These are phyloP conservation scores for Xylaria sp. DNA, from an alignment of 2,329 filamentous ascomycete species.

Conservation along the genomic window DNA sequence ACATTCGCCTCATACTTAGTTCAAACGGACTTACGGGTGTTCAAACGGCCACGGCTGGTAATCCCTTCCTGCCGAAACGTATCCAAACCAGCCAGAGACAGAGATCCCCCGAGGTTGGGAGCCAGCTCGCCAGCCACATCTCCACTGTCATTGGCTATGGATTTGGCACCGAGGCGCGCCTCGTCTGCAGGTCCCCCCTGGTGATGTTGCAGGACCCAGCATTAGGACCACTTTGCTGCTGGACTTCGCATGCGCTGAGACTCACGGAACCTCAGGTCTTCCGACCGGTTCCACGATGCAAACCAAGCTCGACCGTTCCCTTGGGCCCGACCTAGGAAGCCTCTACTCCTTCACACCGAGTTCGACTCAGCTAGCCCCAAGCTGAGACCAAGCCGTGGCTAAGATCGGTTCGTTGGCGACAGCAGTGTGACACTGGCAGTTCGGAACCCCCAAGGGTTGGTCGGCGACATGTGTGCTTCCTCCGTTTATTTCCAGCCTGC, in stretches of 20 bases:
- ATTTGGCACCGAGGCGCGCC: constrained; percentile 16
- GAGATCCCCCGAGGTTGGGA: neutral
- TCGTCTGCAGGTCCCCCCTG: constrained; percentile 7
- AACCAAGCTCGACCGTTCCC: neutral
- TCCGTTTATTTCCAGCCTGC: neutral
- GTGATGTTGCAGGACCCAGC: constrained; percentile 11
- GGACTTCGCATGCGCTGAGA: constrained; percentile 9
- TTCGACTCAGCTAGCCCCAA: neutral
- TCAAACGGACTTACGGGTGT: neutral
- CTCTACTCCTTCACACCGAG: neutral
- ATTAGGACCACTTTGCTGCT: neutral
- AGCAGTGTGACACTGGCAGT: constrained; percentile 1
- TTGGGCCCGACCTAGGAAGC: neutral
- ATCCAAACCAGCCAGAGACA: neutral
- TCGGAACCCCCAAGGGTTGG: neutral
- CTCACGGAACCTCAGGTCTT: neutral
- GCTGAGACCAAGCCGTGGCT: neutral
- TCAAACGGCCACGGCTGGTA: constrained; percentile 1
- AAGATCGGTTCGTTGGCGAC: neutral
- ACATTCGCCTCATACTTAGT: neutral
- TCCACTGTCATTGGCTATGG: constrained; percentile 8
- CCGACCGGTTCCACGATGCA: constrained; percentile 8
- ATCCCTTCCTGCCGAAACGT: constrained; percentile 14
- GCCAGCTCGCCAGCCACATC: neutral
- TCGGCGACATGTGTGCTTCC: neutral